Evolutionary conservation across 2,329 filamentous ascomycete genomes (phyloP), one percentile per base, ranked within the genome.

Genomic region (Hysterium pulicare): DNA sequence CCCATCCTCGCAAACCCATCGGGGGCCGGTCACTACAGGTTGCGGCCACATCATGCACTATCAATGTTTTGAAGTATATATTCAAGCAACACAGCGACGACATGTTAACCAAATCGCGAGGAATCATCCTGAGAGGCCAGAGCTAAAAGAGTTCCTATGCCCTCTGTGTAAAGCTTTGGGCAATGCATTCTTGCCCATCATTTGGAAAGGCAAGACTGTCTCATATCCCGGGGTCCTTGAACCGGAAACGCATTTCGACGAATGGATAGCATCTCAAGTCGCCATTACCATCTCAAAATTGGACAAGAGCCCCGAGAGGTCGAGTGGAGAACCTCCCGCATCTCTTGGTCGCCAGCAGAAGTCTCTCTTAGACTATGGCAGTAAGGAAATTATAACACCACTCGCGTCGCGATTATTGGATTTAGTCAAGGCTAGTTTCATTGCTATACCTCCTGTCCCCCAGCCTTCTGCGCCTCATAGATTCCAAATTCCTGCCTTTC

Each of bases 21-120:
- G 79, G 15, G 93, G 90, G 0, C 87, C 91, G 0, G 85, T 97
- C 2, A 87, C 90, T 9, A 87, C 87, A 26, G 89, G 91, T 8
- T 98, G 93, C 66, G 93, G 93, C 2, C 93, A 98, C 65, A 94
- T 98, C 59, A 98, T 98, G 93, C 93, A 98, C 66, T 97, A 87
- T 64, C 83, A 81, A 53, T 98, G 93, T 69, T 98, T 98, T 61
- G 90, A 96, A 58, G 81, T 86, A 31, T 98, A 97, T 60, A 86
- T 88, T 51, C 81, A 87, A 34, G 89, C 91, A 3, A 95, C 89
- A 0, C 77, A 84, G 40, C 79, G 90, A 46, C 81, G 93, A 30
- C 94, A 98, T 61, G 81, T 80, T 16, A 88, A 93, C 57, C 93
- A 98, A 64, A 95, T 98, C 64, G 90, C 93, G 6, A 81, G 93